phyloP scores from a whole-genome alignment of 2,329 filamentous ascomycete genomes.

The Leptographium radiaticola region DNA sequence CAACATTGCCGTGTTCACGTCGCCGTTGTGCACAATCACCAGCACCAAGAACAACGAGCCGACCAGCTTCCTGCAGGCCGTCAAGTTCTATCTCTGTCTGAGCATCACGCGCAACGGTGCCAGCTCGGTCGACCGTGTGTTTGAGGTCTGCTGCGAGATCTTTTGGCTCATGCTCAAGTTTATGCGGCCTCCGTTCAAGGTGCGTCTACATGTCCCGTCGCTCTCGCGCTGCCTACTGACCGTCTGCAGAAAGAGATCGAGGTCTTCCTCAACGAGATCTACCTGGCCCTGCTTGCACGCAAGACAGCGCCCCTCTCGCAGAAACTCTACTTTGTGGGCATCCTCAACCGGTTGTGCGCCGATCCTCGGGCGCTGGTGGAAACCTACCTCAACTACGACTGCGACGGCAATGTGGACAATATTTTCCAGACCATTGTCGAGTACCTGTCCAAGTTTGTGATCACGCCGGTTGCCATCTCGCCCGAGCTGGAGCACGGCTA shows the following conservation, averaged over 20 bases:
- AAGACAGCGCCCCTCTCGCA: constrained; percentile 77
- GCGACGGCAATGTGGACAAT: constrained; percentile 88
- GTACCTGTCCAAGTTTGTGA: constrained; percentile 79
- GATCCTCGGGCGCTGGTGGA: constrained; percentile 87
- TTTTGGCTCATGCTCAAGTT: constrained; percentile 97
- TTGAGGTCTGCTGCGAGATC: constrained; percentile 91
- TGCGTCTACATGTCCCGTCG: constrained; percentile 18
- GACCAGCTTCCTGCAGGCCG: constrained; percentile 83
- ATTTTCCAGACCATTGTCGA: constrained; percentile 94
- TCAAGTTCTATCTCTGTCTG: constrained; percentile 93
- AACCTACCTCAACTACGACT: constrained; percentile 96
- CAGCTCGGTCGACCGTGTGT: constrained; percentile 81
- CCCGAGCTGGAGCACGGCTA: constrained; percentile 73
- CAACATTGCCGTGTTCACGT: constrained; percentile 81
- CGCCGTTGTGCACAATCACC: constrained; percentile 80
- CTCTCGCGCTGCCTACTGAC: background rate
- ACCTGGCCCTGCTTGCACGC: constrained; percentile 80
- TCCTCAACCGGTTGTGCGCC: constrained; percentile 70
- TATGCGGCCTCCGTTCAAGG: constrained; percentile 88
- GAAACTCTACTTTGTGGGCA: constrained; percentile 80
- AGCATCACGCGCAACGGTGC: constrained; percentile 91
- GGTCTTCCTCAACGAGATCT: constrained; percentile 95
- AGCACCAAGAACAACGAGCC: constrained; percentile 80
- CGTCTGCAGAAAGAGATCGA: constrained; percentile 77
- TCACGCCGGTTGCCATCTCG: constrained; percentile 61